Conservation (phyloP, 2,329 filamentous ascomycete species). For the Atkinsonella texensis region DNA sequence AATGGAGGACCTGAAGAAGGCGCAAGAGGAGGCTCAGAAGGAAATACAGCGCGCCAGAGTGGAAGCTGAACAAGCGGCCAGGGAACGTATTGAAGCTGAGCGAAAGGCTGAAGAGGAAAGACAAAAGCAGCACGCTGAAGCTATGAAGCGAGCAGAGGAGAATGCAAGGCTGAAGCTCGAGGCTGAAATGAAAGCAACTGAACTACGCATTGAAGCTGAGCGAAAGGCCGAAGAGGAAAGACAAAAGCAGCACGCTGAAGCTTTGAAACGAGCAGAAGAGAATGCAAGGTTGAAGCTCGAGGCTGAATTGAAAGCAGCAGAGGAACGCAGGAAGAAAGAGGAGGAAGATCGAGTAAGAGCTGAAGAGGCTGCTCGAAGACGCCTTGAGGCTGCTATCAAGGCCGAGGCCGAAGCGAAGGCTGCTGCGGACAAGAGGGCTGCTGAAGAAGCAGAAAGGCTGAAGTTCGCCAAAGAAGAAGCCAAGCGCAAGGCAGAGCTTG, state of each 20-base stretch:
- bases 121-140: slow-evolving; percentile 22
- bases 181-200: slow-evolving; percentile 21
- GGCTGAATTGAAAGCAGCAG: slow-evolving; percentile 29
- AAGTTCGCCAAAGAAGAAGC: slow-evolving; percentile 27
- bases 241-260: slow-evolving; percentile 22
- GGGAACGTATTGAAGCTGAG: slow-evolving; percentile 32
- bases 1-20: slow-evolving; percentile 28
- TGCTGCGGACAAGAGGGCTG: slow-evolving; percentile 27
- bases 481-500: slow-evolving; percentile 25
- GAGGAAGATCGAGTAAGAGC: slow-evolving; percentile 29
- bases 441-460: slow-evolving; percentile 30
- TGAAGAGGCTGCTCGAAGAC: slow-evolving; percentile 33
- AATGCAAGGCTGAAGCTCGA: slow-evolving; percentile 27
- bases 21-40: slow-evolving; percentile 32
- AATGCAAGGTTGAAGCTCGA: slow-evolving; percentile 27
- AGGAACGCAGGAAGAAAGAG: slow-evolving; percentile 28
- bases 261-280: slow-evolving; percentile 23
- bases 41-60: slow-evolving; percentile 35
- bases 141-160: slow-evolving; percentile 23
- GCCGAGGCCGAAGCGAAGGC: slow-evolving; percentile 29
- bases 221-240: slow-evolving; percentile 35
- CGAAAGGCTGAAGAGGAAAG: slow-evolving; percentile 35
- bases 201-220: slow-evolving; percentile 29
- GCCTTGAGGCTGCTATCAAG: slow-evolving; percentile 30
- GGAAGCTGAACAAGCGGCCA: slow-evolving; percentile 33